A percentile compares a stretch with the other conserved stretches of the same genome.
phyloP scores from a whole-genome alignment of 2,329 filamentous ascomycete genomes.

The Arthrobotrys sinensis region DNA sequence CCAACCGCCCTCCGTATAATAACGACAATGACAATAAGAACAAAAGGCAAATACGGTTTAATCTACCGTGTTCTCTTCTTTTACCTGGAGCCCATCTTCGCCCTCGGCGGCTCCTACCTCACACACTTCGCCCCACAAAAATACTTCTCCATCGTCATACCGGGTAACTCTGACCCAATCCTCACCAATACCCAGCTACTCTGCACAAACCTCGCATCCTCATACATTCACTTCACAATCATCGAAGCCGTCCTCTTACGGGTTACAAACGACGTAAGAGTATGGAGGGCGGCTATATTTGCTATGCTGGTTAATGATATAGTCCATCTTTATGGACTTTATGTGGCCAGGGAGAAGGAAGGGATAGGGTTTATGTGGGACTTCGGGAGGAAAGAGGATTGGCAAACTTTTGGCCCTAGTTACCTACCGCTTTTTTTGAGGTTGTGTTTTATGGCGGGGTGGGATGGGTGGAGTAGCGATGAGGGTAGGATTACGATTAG shows the following conservation, averaged over 20 bases:
- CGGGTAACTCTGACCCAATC: slow-evolving; percentile 39
- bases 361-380: slow-evolving; percentile 41
- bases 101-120: slow-evolving; percentile 49
- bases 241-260: slow-evolving; percentile 46
- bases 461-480: slow-evolving; percentile 40
- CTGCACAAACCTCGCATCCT: slow-evolving; percentile 48
- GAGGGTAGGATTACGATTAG: slow-evolving; percentile 5
- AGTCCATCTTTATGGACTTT: slow-evolving; percentile 38
- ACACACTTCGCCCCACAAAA: slow-evolving; percentile 40
- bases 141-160: slow-evolving; percentile 40
- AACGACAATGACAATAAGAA: slow-evolving; percentile 4
- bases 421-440: slow-evolving; percentile 40
- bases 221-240: slow-evolving; percentile 49
- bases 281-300: slow-evolving; percentile 31
- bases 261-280: slow-evolving; percentile 40
- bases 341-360: slow-evolving; percentile 12
- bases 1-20: background rate
- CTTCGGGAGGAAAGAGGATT: slow-evolving; percentile 37
- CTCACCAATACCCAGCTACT: slow-evolving; percentile 40
- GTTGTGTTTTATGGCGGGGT: slow-evolving; percentile 47
- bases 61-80: slow-evolving; percentile 52
- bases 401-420: slow-evolving; percentile 43
- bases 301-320: slow-evolving; percentile 49
- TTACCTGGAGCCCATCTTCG: slow-evolving; percentile 41
- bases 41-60: slow-evolving; percentile 41